These are phyloP conservation scores for Flaveria brownii DNA, from an alignment of 129 eudicot species.

Conservation along the genomic window DNA sequence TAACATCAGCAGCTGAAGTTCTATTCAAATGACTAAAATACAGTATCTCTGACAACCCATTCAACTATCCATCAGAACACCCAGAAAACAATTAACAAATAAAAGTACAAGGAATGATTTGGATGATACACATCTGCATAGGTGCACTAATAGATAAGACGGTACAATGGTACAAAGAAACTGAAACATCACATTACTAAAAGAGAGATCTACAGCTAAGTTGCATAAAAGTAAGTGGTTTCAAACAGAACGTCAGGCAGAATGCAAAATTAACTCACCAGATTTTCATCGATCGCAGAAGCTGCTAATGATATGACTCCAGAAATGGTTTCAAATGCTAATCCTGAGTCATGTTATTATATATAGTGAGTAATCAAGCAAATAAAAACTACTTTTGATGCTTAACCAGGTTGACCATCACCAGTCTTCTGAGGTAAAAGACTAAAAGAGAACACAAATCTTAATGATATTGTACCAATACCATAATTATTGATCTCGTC, in stretches of 20 bases:
- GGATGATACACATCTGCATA: not conserved
- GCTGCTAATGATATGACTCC: constrained; percentile 86
- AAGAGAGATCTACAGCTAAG: not conserved
- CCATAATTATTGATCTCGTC: not conserved
- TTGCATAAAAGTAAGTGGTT: not conserved
- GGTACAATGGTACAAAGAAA: not conserved
- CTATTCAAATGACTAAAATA: constrained; percentile 9
- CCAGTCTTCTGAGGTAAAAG: not conserved
- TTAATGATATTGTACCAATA: not conserved
- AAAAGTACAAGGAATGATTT: not conserved
- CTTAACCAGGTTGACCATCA: not conserved
- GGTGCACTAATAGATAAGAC: constrained; percentile 6
- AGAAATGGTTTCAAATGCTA: constrained; percentile 82
- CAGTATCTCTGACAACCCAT: not conserved
- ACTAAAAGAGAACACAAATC: constrained; percentile 2
- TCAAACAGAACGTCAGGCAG: constrained; percentile 7
- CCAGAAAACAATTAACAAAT: not conserved
- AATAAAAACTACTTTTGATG: not conserved
- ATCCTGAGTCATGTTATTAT: constrained; percentile 50
- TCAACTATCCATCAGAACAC: constrained; percentile 7
- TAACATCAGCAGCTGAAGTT: constrained; percentile 1
- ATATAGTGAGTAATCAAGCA: constrained; percentile 15
- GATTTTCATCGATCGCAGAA: constrained; percentile 58
- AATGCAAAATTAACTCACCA: constrained; percentile 46
- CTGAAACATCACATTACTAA: not conserved